A percentile compares a stretch with the other conserved stretches of the same genome.
Conservation (phyloP, 2,329 filamentous ascomycete genomes). For the Penicillium sp. region DNA sequence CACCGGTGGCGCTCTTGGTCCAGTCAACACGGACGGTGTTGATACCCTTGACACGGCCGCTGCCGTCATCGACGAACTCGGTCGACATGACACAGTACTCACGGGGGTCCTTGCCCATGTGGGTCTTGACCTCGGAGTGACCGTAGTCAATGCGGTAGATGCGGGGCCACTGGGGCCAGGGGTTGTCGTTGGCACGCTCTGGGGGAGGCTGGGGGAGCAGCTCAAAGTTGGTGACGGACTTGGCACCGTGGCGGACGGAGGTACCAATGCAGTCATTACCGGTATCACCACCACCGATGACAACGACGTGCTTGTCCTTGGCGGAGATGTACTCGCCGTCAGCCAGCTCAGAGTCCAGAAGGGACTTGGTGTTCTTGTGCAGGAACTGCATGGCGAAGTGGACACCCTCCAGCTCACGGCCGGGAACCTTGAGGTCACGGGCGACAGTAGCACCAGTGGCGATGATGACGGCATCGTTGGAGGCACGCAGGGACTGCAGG, state of each 20-base stretch:
- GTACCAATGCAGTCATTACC: conserved; percentile 98
- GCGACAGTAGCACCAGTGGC: conserved; percentile 92
- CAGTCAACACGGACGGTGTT: conserved; percentile 95
- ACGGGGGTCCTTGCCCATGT: conserved; percentile 93
- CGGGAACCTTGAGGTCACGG: conserved; percentile 88
- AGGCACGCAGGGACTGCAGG: conserved; percentile 72
- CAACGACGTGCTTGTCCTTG: conserved; percentile 93
- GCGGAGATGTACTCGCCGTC: conserved; percentile 90
- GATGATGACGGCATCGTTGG: conserved; percentile 84
- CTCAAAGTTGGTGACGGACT: conserved; percentile 96
- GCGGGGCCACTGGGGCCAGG: conserved; percentile 97
- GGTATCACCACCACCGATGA: conserved; percentile 97
- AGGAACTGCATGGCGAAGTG: conserved; percentile 98
- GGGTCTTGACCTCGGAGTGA: conserved; percentile 92
- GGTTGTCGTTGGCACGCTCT: conserved; percentile 91
- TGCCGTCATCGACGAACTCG: conserved; percentile 90
- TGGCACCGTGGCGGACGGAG: conserved; percentile 91
- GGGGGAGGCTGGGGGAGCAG: conserved; percentile 89
- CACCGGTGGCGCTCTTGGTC: conserved; percentile 86
- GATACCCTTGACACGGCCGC: conserved; percentile 89
- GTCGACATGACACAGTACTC: conserved; percentile 99
- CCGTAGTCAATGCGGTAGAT: conserved; percentile 99
- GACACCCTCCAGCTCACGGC: conserved; percentile 84
- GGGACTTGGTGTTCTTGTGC: conserved; percentile 96
- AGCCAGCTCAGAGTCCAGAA: conserved; percentile 85